Percentiles rank a stretch among this genome's conserved stretches.
These are phyloP conservation scores for Pleurotus sapidus DNA, from an alignment of 768 basidiomycete genomes.

Conservation along the genomic window DNA sequence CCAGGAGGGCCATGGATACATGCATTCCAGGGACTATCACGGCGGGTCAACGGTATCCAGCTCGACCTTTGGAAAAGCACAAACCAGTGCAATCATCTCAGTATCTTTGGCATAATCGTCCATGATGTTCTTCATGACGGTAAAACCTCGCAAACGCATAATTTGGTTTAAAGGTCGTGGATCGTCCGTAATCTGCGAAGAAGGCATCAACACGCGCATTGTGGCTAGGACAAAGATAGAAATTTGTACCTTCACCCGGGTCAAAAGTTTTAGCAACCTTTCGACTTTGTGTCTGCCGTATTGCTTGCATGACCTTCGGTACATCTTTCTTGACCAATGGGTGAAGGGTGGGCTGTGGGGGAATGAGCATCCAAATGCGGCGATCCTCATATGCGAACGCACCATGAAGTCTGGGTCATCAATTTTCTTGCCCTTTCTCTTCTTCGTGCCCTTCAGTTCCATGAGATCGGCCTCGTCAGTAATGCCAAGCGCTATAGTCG, in stretches of 20 bases:
- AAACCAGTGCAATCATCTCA: slow-evolving; percentile 69
- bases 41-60: not conserved
- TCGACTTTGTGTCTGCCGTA: slow-evolving; percentile 82
- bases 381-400: slow-evolving; percentile 16
- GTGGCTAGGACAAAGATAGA: no score
- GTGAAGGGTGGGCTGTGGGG: slow-evolving; percentile 66
- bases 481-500: slow-evolving; percentile 78
- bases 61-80: slow-evolving; percentile 20
- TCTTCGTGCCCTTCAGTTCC: slow-evolving; percentile 85
- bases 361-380: slow-evolving; percentile 4
- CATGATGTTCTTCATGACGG: slow-evolving; percentile 85
- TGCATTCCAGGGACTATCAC: slow-evolving; percentile 60
- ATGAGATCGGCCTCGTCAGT: slow-evolving; percentile 83
- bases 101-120: slow-evolving; percentile 70
- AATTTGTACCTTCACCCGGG: slow-evolving; percentile 69
- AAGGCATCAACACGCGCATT: no score
- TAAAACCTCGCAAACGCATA: slow-evolving; percentile 91
- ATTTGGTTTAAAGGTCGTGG: slow-evolving; percentile 74
- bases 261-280: slow-evolving; percentile 84
- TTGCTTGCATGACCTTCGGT: slow-evolving; percentile 88
- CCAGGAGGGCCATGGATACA: slow-evolving; percentile 80
- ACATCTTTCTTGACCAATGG: slow-evolving; percentile 77
- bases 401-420: slow-evolving; percentile 91
- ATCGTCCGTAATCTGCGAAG: slow-evolving; percentile 77
- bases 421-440: slow-evolving; percentile 88